Percentiles rank a stretch among this genome's conserved stretches.
phyloP scores from a whole-genome alignment of 106 monocot species.

The Acorus gramineus region DNA sequence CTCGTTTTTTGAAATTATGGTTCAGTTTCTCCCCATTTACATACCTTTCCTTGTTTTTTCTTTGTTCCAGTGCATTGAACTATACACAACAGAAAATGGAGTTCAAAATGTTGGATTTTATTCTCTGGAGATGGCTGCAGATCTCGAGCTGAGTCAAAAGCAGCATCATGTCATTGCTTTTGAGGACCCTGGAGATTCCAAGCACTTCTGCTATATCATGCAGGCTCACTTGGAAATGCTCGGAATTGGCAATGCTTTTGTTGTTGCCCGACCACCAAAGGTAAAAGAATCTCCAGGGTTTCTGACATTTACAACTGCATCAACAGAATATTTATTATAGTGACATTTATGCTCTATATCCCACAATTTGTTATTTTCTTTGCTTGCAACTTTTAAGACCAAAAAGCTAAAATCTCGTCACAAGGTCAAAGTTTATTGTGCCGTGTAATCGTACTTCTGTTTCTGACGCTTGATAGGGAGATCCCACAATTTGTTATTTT shows the following conservation, averaged over 20 bases:
- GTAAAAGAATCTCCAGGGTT: constrained; percentile 13
- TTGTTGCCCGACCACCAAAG: constrained; percentile 80
- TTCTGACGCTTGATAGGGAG: too few species aligned
- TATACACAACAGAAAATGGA: constrained; percentile 60
- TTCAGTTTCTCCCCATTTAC: too few species aligned
- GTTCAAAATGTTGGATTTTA: constrained; percentile 65
- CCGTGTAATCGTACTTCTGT: too few species aligned
- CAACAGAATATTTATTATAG: too few species aligned
- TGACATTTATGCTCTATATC: too few species aligned
- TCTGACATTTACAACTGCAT: too few species aligned
- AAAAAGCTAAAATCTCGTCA: too few species aligned
- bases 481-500: too few species aligned
- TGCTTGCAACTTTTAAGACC: too few species aligned
- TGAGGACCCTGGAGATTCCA: constrained; percentile 69
- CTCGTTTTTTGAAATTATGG: too few species aligned
- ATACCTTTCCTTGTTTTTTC: not conserved
- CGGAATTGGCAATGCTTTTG: constrained; percentile 71
- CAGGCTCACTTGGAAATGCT: constrained; percentile 74
- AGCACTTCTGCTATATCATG: constrained; percentile 72
- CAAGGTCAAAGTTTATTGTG: too few species aligned
- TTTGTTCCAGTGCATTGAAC: constrained; percentile 62
- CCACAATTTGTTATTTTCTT: too few species aligned
- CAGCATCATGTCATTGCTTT: constrained; percentile 87
- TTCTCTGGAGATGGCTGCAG: constrained; percentile 79
- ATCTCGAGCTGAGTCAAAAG: constrained; percentile 73